Evolutionary conservation across 495 filamentous ascomycete genomes (phyloP), one percentile per base, ranked within the genome.

Genomic region (Trichoderma erinaceum): DNA sequence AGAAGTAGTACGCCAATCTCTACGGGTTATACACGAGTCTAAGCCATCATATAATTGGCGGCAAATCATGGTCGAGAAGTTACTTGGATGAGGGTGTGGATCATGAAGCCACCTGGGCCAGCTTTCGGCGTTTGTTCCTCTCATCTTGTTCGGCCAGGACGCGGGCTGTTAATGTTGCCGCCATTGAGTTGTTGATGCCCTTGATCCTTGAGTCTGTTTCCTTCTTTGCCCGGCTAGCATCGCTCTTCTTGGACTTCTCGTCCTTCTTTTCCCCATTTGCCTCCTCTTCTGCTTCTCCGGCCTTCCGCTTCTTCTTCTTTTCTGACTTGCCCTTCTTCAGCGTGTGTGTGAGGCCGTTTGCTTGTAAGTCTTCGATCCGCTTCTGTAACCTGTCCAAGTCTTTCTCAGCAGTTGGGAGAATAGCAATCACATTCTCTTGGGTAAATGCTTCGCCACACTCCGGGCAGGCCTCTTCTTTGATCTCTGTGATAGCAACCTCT

Each of bases 271-370:
- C 69, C 0, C 70, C 73, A 61, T 70, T 70, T 11, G 69, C 69
- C n/a, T 74, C 65, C 18, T 66, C 76, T 48, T 76, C 78, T 15
- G 71, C 71, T n/a, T 80, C 82, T 0, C 75, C 78, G 70, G 81
- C 85, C 23, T 81, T 78, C 43, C 79, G 76, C 76, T 83, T 82
- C 71, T 85, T 83, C 70, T 79, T 78, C 79, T 91, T 87, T 73
- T 88, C 87, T 67, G 87, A 80, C 81, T 96, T 97, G 75, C 93
- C 86, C 74, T 96, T 97, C 80, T 97, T 99, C 48, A 98, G 78
- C 10, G 89, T 90, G 75, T 99, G 95, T 21, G 94, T 86, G 2
- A 97, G 81, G 5, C 90, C 89, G 56, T 86, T 81, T 29, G 89
- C 84, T 66, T 84, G 86, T 25, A 98, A 81, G 35, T 80, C 84